Evolutionary conservation across 495 filamentous ascomycete genomes (phyloP).

Genomic region (Penicillium manginii): DNA sequence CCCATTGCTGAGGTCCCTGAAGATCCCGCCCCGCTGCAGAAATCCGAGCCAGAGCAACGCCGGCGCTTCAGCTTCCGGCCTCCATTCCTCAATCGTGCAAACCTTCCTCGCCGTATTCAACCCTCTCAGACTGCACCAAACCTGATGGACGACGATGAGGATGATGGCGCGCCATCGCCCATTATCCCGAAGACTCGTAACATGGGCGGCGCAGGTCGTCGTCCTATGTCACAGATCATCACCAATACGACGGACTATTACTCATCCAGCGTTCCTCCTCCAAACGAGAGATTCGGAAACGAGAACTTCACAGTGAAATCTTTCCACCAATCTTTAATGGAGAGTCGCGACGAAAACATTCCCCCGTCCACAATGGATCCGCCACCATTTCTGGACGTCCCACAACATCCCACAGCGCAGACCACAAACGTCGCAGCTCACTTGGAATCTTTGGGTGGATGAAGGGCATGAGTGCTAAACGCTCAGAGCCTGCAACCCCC

Average conservation of each 20-base stretch:
- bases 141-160: constrained; percentile 24
- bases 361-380: constrained; percentile 13
- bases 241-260: constrained; percentile 18
- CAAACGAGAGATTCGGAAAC: constrained; percentile 13
- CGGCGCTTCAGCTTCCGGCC: constrained; percentile 43
- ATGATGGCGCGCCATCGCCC: constrained; percentile 42
- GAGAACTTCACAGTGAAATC: constrained; percentile 2
- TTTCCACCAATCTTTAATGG: constrained; percentile 37
- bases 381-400: constrained; percentile 31
- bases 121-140: constrained; percentile 22
- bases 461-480: constrained; percentile 41
- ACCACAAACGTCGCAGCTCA: constrained; percentile 46
- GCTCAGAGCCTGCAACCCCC: constrained; percentile 19
- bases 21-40: constrained; percentile 19
- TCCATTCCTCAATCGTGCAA: constrained; percentile 41
- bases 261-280: constrained; percentile 11
- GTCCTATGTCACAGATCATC: constrained; percentile 29
- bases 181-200: constrained; percentile 39
- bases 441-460: constrained; percentile 50
- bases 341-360: constrained; percentile 14
- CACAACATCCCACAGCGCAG: constrained; percentile 33
- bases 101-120: constrained; percentile 17
- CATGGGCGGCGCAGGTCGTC: constrained; percentile 11
- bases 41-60: constrained; percentile 30
- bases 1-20: constrained; percentile 6